Base-by-base conservation (phyloP, 495 filamentous ascomycete genomes). In the Penicillium cosmopolitanum region DNA sequence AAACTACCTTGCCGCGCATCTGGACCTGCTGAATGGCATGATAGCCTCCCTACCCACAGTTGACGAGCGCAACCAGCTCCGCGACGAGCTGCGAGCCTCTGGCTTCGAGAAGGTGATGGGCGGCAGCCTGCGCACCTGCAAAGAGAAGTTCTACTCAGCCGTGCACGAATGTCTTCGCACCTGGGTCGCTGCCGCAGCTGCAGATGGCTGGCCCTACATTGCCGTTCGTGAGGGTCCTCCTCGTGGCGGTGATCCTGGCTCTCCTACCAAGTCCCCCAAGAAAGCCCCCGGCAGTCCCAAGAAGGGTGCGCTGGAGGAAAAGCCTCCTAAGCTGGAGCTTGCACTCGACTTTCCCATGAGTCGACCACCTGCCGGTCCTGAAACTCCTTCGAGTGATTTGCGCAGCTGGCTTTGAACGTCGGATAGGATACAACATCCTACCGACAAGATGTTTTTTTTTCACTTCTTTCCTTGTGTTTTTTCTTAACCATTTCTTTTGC, bases 31-130 rank as follows among this genome's bases (percentile, higher is more conserved):
- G 44, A 98, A 98, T 71, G 95, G 89, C 34, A 83, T 98, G 56
- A 74, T 98, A 61, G 91, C 95, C n/a, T 92, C 86, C 53, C 80
- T 95, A 6, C 89, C 91, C 2, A 88, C 89, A 1, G 60, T 61
- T 1, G 79, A 84, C 15, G 86, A 93, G 51, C 89, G 95, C 51
- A 97, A 97, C 74, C 67, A 80, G 2, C 82, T 98, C 19, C 88
- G 95, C 18, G 76, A 79, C 31, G 86, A 93, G 56, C 78, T 98
- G 40, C 83, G 84, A 25, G 87, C 93, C 57, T 94, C 89, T 7
- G 96, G 95, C 5, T 97, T 93, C 76, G 95, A 98, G 78, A 93
- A 91, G 67, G 84, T 87, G 53, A 89, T 97, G 84, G 96, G 93
- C 7, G 84, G 80, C 18, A 92, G 83, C 57, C 72, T 98, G 62